These are phyloP conservation scores for Penicillium cinerascens DNA, from an alignment of 495 filamentous ascomycete species.

Conservation along the genomic window DNA sequence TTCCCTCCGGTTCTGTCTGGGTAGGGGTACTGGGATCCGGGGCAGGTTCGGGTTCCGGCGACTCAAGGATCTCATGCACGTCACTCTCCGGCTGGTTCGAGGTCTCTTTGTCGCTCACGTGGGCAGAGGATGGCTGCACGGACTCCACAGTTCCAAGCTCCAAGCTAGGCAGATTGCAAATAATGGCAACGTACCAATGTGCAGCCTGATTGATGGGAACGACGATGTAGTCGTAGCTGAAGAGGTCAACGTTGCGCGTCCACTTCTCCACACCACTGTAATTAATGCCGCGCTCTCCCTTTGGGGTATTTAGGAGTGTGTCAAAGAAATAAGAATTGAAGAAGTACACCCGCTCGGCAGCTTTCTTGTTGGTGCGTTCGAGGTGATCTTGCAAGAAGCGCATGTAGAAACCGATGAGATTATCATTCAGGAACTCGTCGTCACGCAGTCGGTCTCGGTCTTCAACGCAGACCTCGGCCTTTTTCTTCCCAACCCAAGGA, in stretches of 20 bases:
- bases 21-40: neutral
- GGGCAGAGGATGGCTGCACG: conserved; percentile 9
- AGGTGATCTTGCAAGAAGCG: conserved; percentile 67
- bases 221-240: conserved; percentile 82
- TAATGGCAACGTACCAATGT: conserved; percentile 96
- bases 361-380: conserved; percentile 49
- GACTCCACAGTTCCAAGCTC: conserved; percentile 28
- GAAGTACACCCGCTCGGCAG: conserved; percentile 69
- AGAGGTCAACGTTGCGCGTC: conserved; percentile 83
- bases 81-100: conserved; percentile 16
- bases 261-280: conserved; percentile 81
- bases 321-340: conserved; percentile 92
- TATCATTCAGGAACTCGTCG: conserved; percentile 89
- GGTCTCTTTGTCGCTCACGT: conserved; percentile 6
- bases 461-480: conserved; percentile 69
- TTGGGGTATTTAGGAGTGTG: conserved; percentile 58
- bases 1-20: neutral
- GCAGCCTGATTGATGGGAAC: conserved; percentile 83
- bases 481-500: conserved; percentile 63
- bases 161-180: conserved; percentile 74
- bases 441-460: conserved; percentile 81
- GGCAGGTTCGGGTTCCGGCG: conserved; percentile 25
- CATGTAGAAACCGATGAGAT: conserved; percentile 82
- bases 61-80: conserved; percentile 34
- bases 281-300: conserved; percentile 60